Percentiles rank a stretch among this genome's conserved stretches.
phyloP scores from a whole-genome alignment of 169 alveolate species.

The Plasmodium vinckei region DNA sequence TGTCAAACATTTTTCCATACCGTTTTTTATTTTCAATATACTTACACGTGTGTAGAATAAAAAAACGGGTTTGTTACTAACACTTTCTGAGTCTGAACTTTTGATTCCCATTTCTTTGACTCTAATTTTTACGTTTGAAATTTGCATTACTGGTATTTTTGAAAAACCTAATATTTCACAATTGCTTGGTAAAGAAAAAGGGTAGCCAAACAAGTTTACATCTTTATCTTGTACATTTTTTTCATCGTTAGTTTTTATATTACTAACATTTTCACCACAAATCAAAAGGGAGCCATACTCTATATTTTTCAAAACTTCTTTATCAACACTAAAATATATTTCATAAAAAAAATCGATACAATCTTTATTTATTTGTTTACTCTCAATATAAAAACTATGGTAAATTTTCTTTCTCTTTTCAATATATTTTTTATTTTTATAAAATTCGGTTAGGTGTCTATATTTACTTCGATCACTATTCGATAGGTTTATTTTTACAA shows the following conservation, averaged over 20 bases:
- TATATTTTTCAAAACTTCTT: slow-evolving; percentile 8
- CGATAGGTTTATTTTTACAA: background rate
- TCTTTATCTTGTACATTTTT: background rate
- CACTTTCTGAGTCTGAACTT: background rate
- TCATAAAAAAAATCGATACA: slow-evolving; percentile 25
- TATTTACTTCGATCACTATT: background rate
- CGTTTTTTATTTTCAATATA: background rate
- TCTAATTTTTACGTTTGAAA: slow-evolving; percentile 5
- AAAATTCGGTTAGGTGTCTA: slow-evolving; percentile 7
- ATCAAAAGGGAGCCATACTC: slow-evolving; percentile 31
- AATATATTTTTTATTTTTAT: too few species aligned
- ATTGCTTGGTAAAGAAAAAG: slow-evolving; percentile 42
- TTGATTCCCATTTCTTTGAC: slow-evolving; percentile 8
- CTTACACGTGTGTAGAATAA: slow-evolving; percentile 6
- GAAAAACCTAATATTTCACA: slow-evolving; percentile 45
- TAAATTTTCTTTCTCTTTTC: slow-evolving; percentile 2
- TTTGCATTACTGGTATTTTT: slow-evolving; percentile 31
- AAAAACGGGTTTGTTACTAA: slow-evolving; percentile 2
- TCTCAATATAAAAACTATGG: slow-evolving; percentile 22
- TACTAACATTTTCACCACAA: slow-evolving; percentile 17
- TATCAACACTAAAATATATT: slow-evolving; percentile 29
- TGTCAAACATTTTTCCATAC: too few species aligned
- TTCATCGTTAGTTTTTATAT: background rate
- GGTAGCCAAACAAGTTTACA: slow-evolving; percentile 24
- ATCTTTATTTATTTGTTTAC: slow-evolving; percentile 15